phyloP scores from a whole-genome alignment of 106 monocot species.

The Xerophyta viscosa region DNA sequence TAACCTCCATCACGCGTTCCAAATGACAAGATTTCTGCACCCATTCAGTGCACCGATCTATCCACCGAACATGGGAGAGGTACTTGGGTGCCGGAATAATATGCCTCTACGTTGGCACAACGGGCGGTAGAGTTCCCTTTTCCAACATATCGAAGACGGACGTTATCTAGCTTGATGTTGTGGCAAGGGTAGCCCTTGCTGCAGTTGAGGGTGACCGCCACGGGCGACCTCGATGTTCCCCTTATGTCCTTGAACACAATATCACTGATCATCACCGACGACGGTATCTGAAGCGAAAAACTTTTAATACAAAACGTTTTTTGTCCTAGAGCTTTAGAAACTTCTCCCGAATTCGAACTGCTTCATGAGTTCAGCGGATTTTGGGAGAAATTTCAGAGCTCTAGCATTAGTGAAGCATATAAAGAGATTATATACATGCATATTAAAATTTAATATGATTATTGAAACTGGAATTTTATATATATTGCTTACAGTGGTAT shows the following conservation, averaged over 20 bases:
- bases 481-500: slow-evolving; percentile 7
- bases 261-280: slow-evolving; percentile 40
- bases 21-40: too few species aligned
- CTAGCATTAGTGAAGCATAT: too few species aligned
- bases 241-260: slow-evolving; percentile 50
- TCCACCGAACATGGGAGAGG: slow-evolving; percentile 53
- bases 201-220: slow-evolving; percentile 44
- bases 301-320: too few species aligned
- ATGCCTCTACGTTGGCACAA: slow-evolving; percentile 22
- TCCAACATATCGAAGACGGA: slow-evolving; percentile 20
- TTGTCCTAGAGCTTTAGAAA: too few species aligned
- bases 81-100: slow-evolving; percentile 24
- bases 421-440: too few species aligned
- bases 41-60: too few species aligned
- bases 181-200: slow-evolving; percentile 39
- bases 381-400: too few species aligned
- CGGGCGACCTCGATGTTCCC: slow-evolving; percentile 44
- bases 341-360: too few species aligned
- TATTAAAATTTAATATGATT: too few species aligned
- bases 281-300: slow-evolving; percentile 14
- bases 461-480: too few species aligned
- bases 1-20: too few species aligned
- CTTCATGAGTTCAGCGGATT: too few species aligned
- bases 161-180: slow-evolving; percentile 33
- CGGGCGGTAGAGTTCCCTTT: background rate